Percentiles rank a stretch among this genome's conserved stretches.
Evolutionary conservation across 768 basidiomycete species (phyloP).

Genomic region (Hortiboletus campestris): DNA sequence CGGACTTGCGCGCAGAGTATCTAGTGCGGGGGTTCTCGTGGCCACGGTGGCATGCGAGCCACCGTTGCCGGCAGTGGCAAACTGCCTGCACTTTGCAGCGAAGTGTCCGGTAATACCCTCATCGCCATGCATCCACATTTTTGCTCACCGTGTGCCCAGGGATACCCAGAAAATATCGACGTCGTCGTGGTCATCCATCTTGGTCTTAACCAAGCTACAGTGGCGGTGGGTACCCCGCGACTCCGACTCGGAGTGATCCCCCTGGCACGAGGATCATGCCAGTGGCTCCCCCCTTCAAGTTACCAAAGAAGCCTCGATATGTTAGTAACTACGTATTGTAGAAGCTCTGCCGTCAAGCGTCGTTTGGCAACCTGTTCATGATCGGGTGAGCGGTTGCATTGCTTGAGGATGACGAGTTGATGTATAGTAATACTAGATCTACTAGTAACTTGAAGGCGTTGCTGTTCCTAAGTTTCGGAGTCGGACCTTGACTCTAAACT

Average conservation of each 20-base stretch:
- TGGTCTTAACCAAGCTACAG: too few species aligned
- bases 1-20: background rate
- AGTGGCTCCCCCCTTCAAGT: too few species aligned
- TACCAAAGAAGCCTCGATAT: background rate
- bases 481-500: background rate
- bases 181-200: background rate
- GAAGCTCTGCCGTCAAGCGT: background rate
- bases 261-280: too few species aligned
- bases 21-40: background rate
- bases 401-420: background rate
- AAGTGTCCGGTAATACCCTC: background rate
- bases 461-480: too few species aligned
- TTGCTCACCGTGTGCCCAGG: background rate
- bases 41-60: background rate
- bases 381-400: background rate
- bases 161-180: background rate
- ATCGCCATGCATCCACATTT: background rate
- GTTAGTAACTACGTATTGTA: too few species aligned
- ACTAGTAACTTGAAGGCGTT: too few species aligned
- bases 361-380: background rate
- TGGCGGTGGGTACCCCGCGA: too few species aligned
- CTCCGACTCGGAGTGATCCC: background rate
- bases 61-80: too few species aligned
- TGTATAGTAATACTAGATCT: background rate
- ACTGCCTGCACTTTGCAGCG: background rate